Evolutionary conservation across 495 filamentous ascomycete species (phyloP), one percentile per base, ranked within the genome.

Genomic region (Podospora sp.): DNA sequence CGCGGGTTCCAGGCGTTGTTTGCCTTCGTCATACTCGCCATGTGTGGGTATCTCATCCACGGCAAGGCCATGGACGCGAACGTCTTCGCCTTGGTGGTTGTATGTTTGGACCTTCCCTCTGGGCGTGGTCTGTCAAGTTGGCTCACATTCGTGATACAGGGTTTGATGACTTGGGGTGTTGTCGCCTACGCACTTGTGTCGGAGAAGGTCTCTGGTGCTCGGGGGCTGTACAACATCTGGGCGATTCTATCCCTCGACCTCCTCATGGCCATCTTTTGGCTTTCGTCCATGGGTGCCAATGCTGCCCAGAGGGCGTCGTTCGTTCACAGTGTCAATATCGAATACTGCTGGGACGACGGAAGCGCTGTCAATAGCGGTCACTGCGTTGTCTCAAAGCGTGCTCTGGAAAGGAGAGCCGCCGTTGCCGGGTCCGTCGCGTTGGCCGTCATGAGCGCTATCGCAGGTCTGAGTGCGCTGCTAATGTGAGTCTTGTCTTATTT

Each of bases 181-280:
- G 73, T 73, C 49, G 56, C 69, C 1, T 85, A 83, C 63, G 69
- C 69, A 20, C 67, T 85, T 62, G 68, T 82, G 6, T 69, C 77
- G 2, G 80, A 83, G 65, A 81, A 80, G 35, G 73, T 80, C 7
- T 18, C 73, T 6, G 67, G 70, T 9, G 79, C 78, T 21, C 72
- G 67, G 18, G 50, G 67, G 0, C 73, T 68, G 9, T 83, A 83
- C 67, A 82, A 84, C 68, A 81, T 79, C 36, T 81, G 78, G 78
- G 81, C 82, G 18, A 63, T 82, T 26, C 73, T 84, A n/a, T 65
- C 76, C 5, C 72, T 84, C 16, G 81, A 84, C 65, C 66, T 75
- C 27, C 68, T 83, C 27, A 78, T 84, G 76, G 75, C 77, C 22
- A 67, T 84, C 70, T 73, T 84, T 33, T 84, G 81, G 81, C 71